Base-by-base conservation (phyloP, 805 yeast genomes). In the Yarrowia alimentaria region DNA sequence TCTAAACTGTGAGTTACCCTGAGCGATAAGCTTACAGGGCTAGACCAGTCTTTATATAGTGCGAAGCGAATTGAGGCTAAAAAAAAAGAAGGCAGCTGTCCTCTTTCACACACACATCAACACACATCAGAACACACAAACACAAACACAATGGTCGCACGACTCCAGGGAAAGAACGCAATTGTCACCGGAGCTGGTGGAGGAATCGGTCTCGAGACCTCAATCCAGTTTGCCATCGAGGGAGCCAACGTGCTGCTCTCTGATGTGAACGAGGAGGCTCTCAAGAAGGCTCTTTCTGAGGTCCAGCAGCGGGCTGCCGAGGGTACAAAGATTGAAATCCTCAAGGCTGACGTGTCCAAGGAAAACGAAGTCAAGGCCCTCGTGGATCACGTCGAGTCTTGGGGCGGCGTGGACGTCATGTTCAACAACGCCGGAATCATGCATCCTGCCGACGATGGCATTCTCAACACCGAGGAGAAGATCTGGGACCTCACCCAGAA, bases 161-260 rank as follows among this genome's bases (percentile, higher is more conserved):
- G 79, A 68, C 58, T 70, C 62, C 53, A 53, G 11, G 58, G 63
- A 51, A 67, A 65, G 54, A 64, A 66, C 59, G 87, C 71, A 81
- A 82, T 63, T 79, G 63, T 65, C 51, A 65, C 69, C 25, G 69
- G 69, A 10, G 68, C 68, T 16, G 69, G 68, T n/a, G 68, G 68
- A n/a, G 69, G 69, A 26, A 65, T 65, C 52, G 69, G 69, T 7
- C 58, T 65, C 25, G 69, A 65, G 48, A 56, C 68, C 65, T 93
- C 96, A 6, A 68, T 79, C 50, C 79, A 79, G 68, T 85, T 83
- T 66, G 95, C 89, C 52, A 78, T 74, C 60, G 88, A 86, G 64
- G 96, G 96, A 55, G 95, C 96, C 31, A 85, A 81, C 67, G 91
- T 88, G 55, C 85, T 89, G 31, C 85, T 88, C 31, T 85, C 88